A percentile compares a stretch with the other conserved stretches of the same genome.
Conservation (phyloP, 306 rosid genomes). For the Acacia crassicarpa region DNA sequence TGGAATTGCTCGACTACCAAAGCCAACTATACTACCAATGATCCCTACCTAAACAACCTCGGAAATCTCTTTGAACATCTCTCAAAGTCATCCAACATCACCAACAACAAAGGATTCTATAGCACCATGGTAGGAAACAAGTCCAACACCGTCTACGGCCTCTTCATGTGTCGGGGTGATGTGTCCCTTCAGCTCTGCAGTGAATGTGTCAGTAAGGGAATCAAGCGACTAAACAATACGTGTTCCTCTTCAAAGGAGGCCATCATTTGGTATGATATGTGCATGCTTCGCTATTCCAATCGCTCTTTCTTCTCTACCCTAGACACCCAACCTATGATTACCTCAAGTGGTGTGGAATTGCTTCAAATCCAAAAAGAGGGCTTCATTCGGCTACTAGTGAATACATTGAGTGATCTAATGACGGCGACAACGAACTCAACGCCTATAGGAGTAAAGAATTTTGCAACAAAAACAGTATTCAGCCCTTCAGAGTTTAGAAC, state of each 20-base stretch:
- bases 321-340: too few relatives aligned
- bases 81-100: neutral
- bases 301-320: too few relatives aligned
- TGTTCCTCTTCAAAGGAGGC: neutral
- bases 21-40: neutral
- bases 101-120: neutral
- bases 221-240: neutral
- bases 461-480: neutral
- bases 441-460: slow-evolving; percentile 1
- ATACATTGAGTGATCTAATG: neutral
- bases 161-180: slow-evolving; percentile 37
- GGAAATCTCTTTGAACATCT: neutral
- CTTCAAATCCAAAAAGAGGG: neutral
- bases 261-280: too few relatives aligned
- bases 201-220: slow-evolving; percentile 17
- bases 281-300: too few relatives aligned
- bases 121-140: neutral
- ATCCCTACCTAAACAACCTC: neutral
- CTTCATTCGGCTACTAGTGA: neutral
- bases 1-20: neutral
- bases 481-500: neutral
- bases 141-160: neutral
- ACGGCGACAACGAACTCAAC: neutral
- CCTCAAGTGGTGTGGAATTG: too few relatives aligned
- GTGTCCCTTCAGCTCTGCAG: neutral